Conservation (phyloP, 257 asterid species). For the Handroanthus guayacan region DNA sequence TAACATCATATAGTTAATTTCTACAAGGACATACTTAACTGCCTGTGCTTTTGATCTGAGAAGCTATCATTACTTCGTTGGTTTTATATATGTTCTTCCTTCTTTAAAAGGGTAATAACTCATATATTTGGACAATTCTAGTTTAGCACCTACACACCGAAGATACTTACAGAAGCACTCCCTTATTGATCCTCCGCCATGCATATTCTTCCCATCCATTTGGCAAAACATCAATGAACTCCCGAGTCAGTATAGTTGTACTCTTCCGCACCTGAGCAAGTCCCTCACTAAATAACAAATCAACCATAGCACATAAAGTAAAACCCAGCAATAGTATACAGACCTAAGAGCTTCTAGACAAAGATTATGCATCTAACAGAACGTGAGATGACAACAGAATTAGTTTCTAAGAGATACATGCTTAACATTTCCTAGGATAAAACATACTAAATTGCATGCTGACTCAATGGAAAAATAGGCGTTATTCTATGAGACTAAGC, state of each 20-base stretch:
- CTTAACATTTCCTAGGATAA: constrained; percentile 1
- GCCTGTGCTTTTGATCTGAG: neutral
- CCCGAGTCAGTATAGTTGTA: constrained; percentile 86
- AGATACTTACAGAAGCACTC: constrained; percentile 80
- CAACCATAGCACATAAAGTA: constrained; percentile 54
- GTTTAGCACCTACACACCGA: constrained; percentile 3
- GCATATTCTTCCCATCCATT: constrained; percentile 99
- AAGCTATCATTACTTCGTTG: neutral
- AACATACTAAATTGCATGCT: neutral
- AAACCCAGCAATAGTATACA: constrained; percentile 11
- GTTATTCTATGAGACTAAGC: neutral
- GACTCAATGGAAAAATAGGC: neutral
- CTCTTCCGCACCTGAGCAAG: constrained; percentile 95
- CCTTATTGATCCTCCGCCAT: constrained; percentile 95
- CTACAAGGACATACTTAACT: neutral
- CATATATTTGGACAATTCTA: constrained; percentile 12
- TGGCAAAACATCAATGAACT: constrained; percentile 93
- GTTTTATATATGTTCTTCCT: neutral
- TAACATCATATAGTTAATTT: constrained; percentile 18
- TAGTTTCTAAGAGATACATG: constrained; percentile 18
- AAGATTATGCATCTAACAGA: constrained; percentile 12
- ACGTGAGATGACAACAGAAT: constrained; percentile 4
- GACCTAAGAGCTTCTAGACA: constrained; percentile 16
- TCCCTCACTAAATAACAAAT: constrained; percentile 81
- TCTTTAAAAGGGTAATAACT: neutral